Conservation (phyloP, 495 filamentous ascomycete species). For the Neurospora cerealis region DNA sequence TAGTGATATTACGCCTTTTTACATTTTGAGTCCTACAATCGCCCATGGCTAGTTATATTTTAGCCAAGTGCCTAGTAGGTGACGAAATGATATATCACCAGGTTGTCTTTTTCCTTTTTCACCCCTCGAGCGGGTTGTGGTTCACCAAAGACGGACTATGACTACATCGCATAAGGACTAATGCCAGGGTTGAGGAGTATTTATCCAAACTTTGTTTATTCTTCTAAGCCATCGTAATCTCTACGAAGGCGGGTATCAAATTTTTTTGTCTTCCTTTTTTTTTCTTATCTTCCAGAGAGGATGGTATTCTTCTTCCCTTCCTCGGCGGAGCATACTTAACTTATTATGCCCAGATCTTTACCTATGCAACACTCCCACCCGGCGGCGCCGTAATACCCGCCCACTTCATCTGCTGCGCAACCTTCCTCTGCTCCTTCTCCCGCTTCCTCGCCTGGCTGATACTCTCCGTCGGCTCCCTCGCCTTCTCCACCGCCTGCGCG, state of each 20-base stretch:
- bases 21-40: too few relatives aligned
- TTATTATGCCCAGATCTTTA: not conserved
- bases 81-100: too few relatives aligned
- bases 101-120: not conserved
- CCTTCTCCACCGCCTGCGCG: conserved; percentile 26
- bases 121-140: not conserved
- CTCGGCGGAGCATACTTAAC: not conserved
- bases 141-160: not conserved
- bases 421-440: conserved; percentile 32
- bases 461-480: conserved; percentile 26
- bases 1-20: too few relatives aligned
- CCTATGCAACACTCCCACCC: not conserved
- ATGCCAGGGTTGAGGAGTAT: too few relatives aligned
- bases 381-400: not conserved
- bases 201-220: not conserved
- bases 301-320: not conserved
- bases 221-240: not conserved
- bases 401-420: conserved; percentile 22
- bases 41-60: too few relatives aligned
- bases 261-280: not conserved
- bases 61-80: too few relatives aligned
- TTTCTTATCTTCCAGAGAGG: not conserved
- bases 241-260: not conserved
- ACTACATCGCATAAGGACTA: not conserved
- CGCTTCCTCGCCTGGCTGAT: conserved; percentile 36